A percentile compares a stretch with the other conserved stretches of the same genome.
These are phyloP conservation scores for Coprinopsis cinerea DNA, from an alignment of 768 basidiomycete genomes.

Conservation along the genomic window DNA sequence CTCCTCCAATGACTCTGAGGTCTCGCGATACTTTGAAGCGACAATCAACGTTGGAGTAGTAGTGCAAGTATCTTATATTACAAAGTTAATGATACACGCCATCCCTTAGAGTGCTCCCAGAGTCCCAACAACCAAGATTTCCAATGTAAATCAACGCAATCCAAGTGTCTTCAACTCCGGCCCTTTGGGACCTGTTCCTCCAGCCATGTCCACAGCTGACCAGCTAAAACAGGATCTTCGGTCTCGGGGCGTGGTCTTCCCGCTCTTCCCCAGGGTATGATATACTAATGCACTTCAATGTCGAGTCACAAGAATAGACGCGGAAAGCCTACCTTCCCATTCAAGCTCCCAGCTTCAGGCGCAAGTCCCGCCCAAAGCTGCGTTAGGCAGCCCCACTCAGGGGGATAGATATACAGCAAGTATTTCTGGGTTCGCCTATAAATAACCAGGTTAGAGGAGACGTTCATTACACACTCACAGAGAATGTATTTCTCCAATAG, in stretches of 20 bases:
- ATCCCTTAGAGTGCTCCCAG: too few relatives aligned
- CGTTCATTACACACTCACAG: slow-evolving; percentile 12
- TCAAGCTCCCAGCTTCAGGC: slow-evolving; percentile 23
- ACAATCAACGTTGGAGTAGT: too few relatives aligned
- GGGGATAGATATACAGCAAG: slow-evolving; percentile 16
- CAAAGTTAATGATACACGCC: too few relatives aligned
- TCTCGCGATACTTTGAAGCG: too few relatives aligned
- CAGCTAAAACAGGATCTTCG: slow-evolving; percentile 28
- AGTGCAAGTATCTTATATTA: too few relatives aligned
- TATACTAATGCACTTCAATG: slow-evolving; percentile 25
- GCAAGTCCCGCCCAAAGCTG: slow-evolving; percentile 37
- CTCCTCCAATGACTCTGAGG: neutral
- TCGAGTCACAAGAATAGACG: neutral
- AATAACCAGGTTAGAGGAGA: neutral
- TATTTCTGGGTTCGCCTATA: slow-evolving; percentile 8
- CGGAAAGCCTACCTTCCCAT: slow-evolving; percentile 26
- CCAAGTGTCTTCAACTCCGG: too few relatives aligned
- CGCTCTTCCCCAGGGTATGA: slow-evolving; percentile 41
- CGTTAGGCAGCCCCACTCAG: slow-evolving; percentile 29
- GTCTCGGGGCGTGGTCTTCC: slow-evolving; percentile 26
- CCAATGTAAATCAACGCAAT: too few relatives aligned
- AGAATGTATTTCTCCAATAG: slow-evolving; percentile 6
- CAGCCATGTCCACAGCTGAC: slow-evolving; percentile 38
- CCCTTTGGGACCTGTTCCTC: too few relatives aligned
- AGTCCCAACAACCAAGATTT: too few relatives aligned